Evolutionary conservation across 2,329 filamentous ascomycete species (phyloP).

Genomic region (Fusarium oligoseptatum): DNA sequence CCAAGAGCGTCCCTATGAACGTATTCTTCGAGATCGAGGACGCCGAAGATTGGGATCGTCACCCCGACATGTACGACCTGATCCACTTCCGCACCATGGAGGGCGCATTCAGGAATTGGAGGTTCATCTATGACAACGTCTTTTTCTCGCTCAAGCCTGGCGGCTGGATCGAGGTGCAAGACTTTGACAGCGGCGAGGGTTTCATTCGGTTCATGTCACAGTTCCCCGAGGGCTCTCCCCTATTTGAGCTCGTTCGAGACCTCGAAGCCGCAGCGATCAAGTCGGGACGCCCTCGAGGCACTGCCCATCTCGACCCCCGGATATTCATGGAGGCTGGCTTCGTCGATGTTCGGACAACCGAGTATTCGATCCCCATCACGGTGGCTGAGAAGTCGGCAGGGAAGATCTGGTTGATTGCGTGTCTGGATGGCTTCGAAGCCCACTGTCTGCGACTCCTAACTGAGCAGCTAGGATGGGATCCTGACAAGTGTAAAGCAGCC

Average conservation of each 20-base stretch:
- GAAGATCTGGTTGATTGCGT: conserved; percentile 67
- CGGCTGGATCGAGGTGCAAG: conserved; percentile 69
- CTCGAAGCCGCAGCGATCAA: conserved; percentile 58
- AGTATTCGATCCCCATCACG: conserved; percentile 63
- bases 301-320: conserved; percentile 60
- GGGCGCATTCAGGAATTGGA: conserved; percentile 69
- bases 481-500: conserved; percentile 60
- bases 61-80: conserved; percentile 65
- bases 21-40: conserved; percentile 72
- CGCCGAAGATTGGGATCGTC: conserved; percentile 71
- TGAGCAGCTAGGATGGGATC: conserved; percentile 65
- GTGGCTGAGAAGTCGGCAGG: conserved; percentile 61
- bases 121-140: conserved; percentile 65
- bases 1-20: conserved; percentile 68
- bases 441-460: conserved; percentile 64
- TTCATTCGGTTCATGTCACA: conserved; percentile 48
- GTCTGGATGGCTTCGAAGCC: conserved; percentile 65
- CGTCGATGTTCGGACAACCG: conserved; percentile 62
- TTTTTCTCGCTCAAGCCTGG: conserved; percentile 68
- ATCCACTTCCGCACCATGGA: conserved; percentile 69
- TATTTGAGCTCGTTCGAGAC: conserved; percentile 58
- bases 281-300: conserved; percentile 61
- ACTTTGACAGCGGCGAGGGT: conserved; percentile 63
- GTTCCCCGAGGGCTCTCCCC: conserved; percentile 60
- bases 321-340: conserved; percentile 64